A percentile compares a stretch with the other conserved stretches of the same genome.
Evolutionary conservation across 495 filamentous ascomycete genomes (phyloP).

Genomic region (Xylaria sp.): DNA sequence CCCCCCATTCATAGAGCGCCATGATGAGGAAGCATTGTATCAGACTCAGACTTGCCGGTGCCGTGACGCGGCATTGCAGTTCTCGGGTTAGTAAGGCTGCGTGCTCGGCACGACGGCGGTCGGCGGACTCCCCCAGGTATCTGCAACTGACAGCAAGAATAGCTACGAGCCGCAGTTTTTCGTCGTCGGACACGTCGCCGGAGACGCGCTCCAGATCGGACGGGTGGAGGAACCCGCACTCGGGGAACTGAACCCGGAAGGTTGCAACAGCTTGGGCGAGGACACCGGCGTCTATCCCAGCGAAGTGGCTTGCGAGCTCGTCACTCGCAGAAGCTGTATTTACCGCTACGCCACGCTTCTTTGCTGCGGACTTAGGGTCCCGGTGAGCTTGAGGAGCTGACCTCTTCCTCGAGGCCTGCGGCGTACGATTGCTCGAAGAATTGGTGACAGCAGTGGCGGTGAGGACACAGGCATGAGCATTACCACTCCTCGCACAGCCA

Average conservation of each 20-base stretch:
- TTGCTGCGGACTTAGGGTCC: background rate
- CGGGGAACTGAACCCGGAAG: constrained; percentile 22
- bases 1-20: constrained; percentile 26
- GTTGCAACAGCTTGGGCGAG: constrained; percentile 19
- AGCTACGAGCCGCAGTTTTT: constrained; percentile 21
- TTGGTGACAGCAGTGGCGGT: background rate
- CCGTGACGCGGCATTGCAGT: constrained; percentile 20
- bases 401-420: constrained; percentile 7
- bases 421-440: background rate
- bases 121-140: constrained; percentile 4
- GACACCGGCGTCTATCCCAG: constrained; percentile 6
- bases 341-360: background rate
- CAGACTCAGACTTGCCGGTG: constrained; percentile 15
- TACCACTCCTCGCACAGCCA: constrained; percentile 18
- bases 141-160: constrained; percentile 23
- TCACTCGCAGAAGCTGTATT: constrained; percentile 3
- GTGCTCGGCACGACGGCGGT: background rate
- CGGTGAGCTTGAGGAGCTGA: background rate
- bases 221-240: constrained; percentile 21
- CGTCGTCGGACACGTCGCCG: constrained; percentile 13
- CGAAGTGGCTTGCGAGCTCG: constrained; percentile 16
- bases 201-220: constrained; percentile 14
- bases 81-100: constrained; percentile 8
- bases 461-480: constrained; percentile 13
- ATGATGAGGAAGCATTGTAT: constrained; percentile 26